Evolutionary conservation across 768 basidiomycete species (phyloP).

Genomic region (Kwoniella sp.): DNA sequence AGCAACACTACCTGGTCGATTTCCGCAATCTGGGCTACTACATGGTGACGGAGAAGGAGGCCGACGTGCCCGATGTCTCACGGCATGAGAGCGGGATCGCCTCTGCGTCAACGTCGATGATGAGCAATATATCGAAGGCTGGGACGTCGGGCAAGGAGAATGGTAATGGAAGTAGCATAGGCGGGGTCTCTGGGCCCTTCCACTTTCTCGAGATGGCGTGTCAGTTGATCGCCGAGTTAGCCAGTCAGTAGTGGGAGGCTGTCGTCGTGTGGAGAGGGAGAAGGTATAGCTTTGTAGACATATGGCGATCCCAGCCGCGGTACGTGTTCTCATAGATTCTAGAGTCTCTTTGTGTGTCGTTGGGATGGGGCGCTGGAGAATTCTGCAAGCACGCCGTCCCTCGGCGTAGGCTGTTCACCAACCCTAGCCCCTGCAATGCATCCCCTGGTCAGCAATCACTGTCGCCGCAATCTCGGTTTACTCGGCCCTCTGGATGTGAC

Average conservation of each 20-base stretch:
- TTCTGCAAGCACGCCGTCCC: too few species aligned
- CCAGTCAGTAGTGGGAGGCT: slow-evolving; percentile 48
- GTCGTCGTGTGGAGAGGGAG: background rate
- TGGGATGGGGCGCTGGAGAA: too few species aligned
- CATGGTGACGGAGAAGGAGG: slow-evolving; percentile 34
- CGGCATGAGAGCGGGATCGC: background rate
- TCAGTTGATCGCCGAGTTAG: slow-evolving; percentile 85
- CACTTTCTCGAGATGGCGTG: slow-evolving; percentile 97
- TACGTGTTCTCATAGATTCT: too few species aligned
- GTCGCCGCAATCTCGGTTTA: too few species aligned
- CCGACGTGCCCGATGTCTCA: slow-evolving; percentile 10
- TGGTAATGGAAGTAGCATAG: slow-evolving; percentile 21
- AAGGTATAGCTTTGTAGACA: too few species aligned
- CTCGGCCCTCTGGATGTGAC: too few species aligned
- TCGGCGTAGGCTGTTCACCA: too few species aligned
- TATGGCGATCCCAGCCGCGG: too few species aligned
- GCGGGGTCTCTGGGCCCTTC: slow-evolving; percentile 62
- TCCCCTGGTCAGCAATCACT: too few species aligned
- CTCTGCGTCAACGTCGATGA: background rate
- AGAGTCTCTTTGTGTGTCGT: too few species aligned
- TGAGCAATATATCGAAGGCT: background rate
- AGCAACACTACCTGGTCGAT: slow-evolving; percentile 92
- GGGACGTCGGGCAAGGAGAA: slow-evolving; percentile 3
- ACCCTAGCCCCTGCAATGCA: too few species aligned
- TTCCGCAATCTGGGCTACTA: slow-evolving; percentile 98